Percentiles rank a stretch among this genome's conserved stretches.
These are phyloP conservation scores for Globisporangium acanthophoron DNA, from an alignment of 352 stramenopile genomes.

Conservation along the genomic window DNA sequence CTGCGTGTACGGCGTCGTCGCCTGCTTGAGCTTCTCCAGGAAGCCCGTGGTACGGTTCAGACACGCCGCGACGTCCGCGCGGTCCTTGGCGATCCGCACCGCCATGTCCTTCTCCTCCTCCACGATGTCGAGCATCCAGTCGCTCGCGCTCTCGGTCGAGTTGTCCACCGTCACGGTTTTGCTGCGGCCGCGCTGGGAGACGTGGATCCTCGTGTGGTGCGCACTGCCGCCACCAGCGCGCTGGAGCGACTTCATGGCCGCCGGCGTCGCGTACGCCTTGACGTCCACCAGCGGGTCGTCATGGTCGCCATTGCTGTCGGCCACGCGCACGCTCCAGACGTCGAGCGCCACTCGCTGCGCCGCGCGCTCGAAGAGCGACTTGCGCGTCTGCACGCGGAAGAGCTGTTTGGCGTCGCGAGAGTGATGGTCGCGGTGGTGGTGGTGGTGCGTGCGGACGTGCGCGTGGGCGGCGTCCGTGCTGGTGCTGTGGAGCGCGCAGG, in stretches of 20 bases:
- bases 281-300: constrained; percentile 6
- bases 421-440: constrained; percentile 3
- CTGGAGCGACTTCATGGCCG: constrained; percentile 6
- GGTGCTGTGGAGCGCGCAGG: neutral
- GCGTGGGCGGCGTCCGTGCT: neutral
- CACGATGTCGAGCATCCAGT: constrained; percentile 4
- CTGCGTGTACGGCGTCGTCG: constrained; percentile 22
- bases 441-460: neutral
- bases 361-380: constrained; percentile 12
- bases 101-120: neutral
- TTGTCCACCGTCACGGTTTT: constrained; percentile 2
- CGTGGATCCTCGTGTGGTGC: constrained; percentile 1
- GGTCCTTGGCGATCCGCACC: constrained; percentile 25
- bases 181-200: neutral
- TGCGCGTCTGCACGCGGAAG: constrained; percentile 10
- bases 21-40: constrained; percentile 20
- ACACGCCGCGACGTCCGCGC: constrained; percentile 37
- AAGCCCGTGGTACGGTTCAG: constrained; percentile 44
- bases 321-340: constrained; percentile 7
- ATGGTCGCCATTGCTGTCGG: neutral
- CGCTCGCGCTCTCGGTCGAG: neutral
- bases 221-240: neutral
- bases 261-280: constrained; percentile 9
- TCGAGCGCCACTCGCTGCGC: constrained; percentile 3
- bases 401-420: constrained; percentile 4